Percentiles rank a stretch among this genome's conserved stretches.
These are phyloP conservation scores for Arthrobotrys megalospora DNA, from an alignment of 2,329 filamentous ascomycete genomes.

Conservation along the genomic window DNA sequence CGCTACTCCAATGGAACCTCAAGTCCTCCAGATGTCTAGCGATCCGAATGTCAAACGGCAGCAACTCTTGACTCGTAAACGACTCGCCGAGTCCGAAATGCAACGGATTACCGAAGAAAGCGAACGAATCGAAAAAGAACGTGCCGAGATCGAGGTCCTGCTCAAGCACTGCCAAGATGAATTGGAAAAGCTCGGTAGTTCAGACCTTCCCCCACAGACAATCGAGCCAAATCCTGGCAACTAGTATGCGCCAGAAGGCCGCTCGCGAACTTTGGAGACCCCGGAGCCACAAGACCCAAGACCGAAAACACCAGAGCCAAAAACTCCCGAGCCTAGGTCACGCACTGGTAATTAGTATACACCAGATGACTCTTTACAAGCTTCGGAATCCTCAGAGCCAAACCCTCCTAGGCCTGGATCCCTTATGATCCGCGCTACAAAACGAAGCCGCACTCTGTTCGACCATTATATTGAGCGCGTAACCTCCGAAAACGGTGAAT, in stretches of 20 bases:
- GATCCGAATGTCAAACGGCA: constrained; percentile 51
- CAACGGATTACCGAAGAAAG: constrained; percentile 41
- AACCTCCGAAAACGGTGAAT: not conserved
- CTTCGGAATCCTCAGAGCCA: not conserved
- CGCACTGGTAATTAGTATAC: constrained; percentile 28
- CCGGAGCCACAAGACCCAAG: not conserved
- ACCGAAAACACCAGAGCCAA: not conserved
- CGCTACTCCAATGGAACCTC: constrained; percentile 38
- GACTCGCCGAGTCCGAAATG: constrained; percentile 55
- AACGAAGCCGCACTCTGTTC: not conserved
- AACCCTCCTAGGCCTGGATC: not conserved
- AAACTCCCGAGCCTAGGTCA: not conserved
- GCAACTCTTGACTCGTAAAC: constrained; percentile 52
- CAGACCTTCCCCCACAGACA: constrained; percentile 21
- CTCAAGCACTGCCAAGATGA: constrained; percentile 47
- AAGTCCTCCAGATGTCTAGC: constrained; percentile 48
- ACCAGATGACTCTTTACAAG: constrained; percentile 2
- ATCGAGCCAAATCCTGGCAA: constrained; percentile 42
- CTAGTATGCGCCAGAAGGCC: constrained; percentile 32
- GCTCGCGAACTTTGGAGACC: not conserved
- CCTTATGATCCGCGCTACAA: not conserved
- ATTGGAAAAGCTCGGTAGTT: constrained; percentile 25
- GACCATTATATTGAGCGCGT: not conserved
- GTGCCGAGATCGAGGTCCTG: constrained; percentile 34
- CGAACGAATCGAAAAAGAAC: constrained; percentile 46